These are phyloP conservation scores for Kodamaea restingae DNA, from an alignment of 805 yeast species.

Conservation along the genomic window DNA sequence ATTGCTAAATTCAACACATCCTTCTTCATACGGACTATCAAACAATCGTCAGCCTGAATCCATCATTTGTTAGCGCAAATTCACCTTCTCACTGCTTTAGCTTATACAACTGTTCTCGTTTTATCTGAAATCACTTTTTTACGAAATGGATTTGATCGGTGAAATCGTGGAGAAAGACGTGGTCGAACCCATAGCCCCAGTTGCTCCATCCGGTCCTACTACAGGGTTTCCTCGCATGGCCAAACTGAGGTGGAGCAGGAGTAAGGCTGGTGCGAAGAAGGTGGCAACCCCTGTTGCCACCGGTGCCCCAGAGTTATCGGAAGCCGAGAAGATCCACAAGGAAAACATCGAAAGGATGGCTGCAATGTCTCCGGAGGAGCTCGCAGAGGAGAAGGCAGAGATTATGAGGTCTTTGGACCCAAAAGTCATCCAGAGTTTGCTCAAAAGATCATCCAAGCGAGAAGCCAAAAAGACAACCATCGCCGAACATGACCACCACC, in stretches of 20 bases:
- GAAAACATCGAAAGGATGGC: conserved; percentile 66
- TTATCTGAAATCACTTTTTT: not conserved
- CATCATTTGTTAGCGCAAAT: too few species aligned
- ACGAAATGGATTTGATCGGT: conserved; percentile 60
- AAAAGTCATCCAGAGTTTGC: conserved; percentile 52
- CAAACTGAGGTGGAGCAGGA: conserved; percentile 3
- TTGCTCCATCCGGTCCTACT: conserved; percentile 16
- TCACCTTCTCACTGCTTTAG: too few species aligned
- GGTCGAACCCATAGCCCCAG: conserved; percentile 31
- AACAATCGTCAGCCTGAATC: too few species aligned
- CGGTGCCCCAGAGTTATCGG: conserved; percentile 29
- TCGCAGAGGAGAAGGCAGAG: conserved; percentile 61
- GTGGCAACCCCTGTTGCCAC: conserved; percentile 13
- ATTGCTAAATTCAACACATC: too few species aligned
- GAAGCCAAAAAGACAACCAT: too few species aligned
- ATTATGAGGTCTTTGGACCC: conserved; percentile 68
- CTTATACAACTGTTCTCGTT: too few species aligned
- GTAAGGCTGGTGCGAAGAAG: conserved; percentile 40
- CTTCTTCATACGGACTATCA: too few species aligned
- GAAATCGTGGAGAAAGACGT: conserved; percentile 67
- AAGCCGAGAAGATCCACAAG: conserved; percentile 68
- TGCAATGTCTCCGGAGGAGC: conserved; percentile 62
- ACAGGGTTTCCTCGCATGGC: conserved; percentile 5
- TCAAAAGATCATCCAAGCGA: conserved; percentile 54
- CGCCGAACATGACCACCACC: conserved; percentile 16